Base-by-base conservation (phyloP, 2,329 filamentous ascomycete genomes). In the Setomelanomma holmii region DNA sequence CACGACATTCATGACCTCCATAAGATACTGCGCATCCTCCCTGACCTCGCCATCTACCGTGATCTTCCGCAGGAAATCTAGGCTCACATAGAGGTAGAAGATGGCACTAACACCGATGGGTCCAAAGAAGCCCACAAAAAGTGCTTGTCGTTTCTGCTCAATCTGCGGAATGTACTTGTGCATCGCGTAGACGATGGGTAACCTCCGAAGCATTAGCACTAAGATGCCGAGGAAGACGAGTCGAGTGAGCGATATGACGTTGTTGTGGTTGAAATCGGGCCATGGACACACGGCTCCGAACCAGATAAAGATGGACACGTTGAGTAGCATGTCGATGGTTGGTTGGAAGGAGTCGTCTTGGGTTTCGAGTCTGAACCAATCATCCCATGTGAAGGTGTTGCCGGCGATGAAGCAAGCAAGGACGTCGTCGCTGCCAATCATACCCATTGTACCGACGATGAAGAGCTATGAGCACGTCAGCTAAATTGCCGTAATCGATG, bases 321-420 rank as follows among this genome's bases (percentile, higher is more conserved):
- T 97, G 51, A 97, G 86, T 1, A 97, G 81, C 91, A 96, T 96
- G 72, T 97, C 92, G 40, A 97, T 89, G 0, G 92, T 96, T 0
- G 92, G 92, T 70, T 97, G 92, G n/a, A 97, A 82, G 1, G 90
- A 93, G 72, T 97, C 93, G 62, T 96, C 93, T 63, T 89, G 79
- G 0, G 93, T 97, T 73, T 96, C 90, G 1, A 93, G 79, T 0
- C 93, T 88, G 75, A 96, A 97, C 91, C 22, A 39, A 4, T 44
- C 8, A 14, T 96, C 92, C 86, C 91, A 93, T 0, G 91, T 96
- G 62, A 97, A 96, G 1, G 85, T 85, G 67, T 96, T 96, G 1
- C 93, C 93, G 2, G 93, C 93, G 63, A 96, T 88, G 69, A 97
- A 97, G 76, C 91, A 96, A 1, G 93, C 92, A 5, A 97, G 81